Percentiles rank a stretch among this genome's conserved stretches.
phyloP scores from a whole-genome alignment of 2,329 filamentous ascomycete genomes.

The Chaetomiaceae sp. region DNA sequence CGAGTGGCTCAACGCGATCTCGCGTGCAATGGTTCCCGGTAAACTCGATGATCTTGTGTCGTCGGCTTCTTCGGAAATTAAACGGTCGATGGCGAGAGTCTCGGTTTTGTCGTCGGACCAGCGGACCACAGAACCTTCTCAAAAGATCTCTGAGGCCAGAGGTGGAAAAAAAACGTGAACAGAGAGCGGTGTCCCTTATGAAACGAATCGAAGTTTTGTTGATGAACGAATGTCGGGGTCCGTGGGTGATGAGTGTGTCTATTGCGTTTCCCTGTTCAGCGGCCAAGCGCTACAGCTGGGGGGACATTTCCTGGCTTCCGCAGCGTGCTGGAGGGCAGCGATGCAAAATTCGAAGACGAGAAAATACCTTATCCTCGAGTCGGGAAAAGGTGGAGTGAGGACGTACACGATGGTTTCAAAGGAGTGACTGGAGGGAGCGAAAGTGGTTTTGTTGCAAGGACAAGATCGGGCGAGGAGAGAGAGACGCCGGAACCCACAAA shows the following conservation, averaged over 20 bases:
- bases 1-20: background rate
- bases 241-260: constrained; percentile 1
- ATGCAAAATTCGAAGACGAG: constrained; percentile 5
- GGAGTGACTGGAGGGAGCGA: constrained; percentile 27
- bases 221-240: constrained; percentile 19
- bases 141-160: constrained; percentile 10
- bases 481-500: constrained; percentile 19
- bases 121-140: constrained; percentile 20
- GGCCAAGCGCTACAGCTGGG: constrained; percentile 22
- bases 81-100: background rate
- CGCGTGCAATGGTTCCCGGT: too few species aligned
- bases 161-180: constrained; percentile 1
- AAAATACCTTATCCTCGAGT: constrained; percentile 3
- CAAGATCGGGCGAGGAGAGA: constrained; percentile 17
- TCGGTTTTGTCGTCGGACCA: constrained; percentile 16
- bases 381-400: constrained; percentile 19
- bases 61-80: constrained; percentile 7
- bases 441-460: constrained; percentile 26
- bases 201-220: constrained; percentile 17
- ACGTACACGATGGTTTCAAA: constrained; percentile 21
- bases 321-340: constrained; percentile 19
- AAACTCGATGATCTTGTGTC: background rate
- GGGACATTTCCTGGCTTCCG: constrained; percentile 24
- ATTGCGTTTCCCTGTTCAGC: constrained; percentile 19
- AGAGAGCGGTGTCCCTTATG: background rate